Base-by-base conservation (phyloP, 164 flowering plant genomes). In the Tetracentron sinense region DNA sequence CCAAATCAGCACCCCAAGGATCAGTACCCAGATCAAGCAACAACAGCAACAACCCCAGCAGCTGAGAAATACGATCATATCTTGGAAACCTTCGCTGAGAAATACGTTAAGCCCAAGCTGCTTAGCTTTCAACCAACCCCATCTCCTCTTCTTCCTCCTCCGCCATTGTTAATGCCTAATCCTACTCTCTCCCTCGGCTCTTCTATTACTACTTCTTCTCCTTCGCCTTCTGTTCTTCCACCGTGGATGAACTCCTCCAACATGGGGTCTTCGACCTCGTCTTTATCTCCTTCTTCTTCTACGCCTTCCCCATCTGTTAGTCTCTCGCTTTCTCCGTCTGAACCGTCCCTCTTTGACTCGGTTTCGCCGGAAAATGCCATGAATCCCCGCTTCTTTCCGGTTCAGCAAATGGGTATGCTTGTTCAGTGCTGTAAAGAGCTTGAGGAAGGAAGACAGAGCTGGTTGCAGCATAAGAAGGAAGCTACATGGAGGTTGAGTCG, bases 401-500 rank as follows among this genome's bases (percentile, higher is more conserved):
- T 44, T 26, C 54, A 28, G 23, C 61, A 67, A 26, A 29, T 48
- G 49, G 59, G 64, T 1, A 20, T 44, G 20, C 27, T 79, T 52
- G 61, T 65, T 11, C 73, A 94, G 20, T 89, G 89, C 72, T 94
- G 95, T 74, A 77, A 74, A 55, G 97, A 94, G 57, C 52, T 91
- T 61, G 97, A 94, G 38, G 97, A 94, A 68, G 92, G 87, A 55
- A 91, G 88, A 51, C 79, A 84, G 2, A 84, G 86, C 31, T 84
- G 83, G 93, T 69, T 56, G 78, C 79, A 3, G 84, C 96, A 94
- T 56, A 87, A 86, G 79, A 94, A 91, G 72, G 99, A 94, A 77
- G 89, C 97, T n/a, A 69, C 89, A 0, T 94, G 99, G 99, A 81
- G 97, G 61, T 61, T 94, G 56, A 85, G 77, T 42, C 75, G 97